Base-by-base conservation (phyloP, 371 early-diverging fungal species). In the Smittium mucronatum region DNA sequence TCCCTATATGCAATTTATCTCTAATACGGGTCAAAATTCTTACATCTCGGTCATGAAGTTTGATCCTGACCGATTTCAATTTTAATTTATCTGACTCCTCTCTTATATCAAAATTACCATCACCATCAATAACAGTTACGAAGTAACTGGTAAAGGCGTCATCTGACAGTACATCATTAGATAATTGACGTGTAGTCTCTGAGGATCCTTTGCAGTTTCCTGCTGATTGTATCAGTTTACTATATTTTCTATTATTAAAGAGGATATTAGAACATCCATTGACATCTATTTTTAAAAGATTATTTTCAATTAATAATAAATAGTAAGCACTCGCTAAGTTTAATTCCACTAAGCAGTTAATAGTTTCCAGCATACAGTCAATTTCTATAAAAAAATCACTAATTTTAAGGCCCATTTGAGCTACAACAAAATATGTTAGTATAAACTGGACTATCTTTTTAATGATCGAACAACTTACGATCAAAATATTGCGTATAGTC, bases 201-300 rank as follows among this genome's bases (percentile, higher is more conserved):
- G 70, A 69, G 71, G 71, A 73, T 73, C 64, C 73, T 70, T 70
- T 70, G 64, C 47, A 63, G 71, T 72, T 72, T 72, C 72, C 66
- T 63, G 69, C 57, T 69, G 61, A 72, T 72, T 70, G 69, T 70
- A 69, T 72, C 58, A 58, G 63, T 47, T 72, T 71, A 70, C 68
- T 71, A 64, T 71, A 64, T 32, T 73, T 73, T 64, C 64, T 63
- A 68, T 63, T 68, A 73, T 58, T 73, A 71, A 69, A 70, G 58
- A 73, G 58, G 58, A 60, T 21, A 29, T 63, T 17, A 34, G 47
- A 59, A 35, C 36, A 63, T 29, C 35, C 58, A 68, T 64, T 33
- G 67, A 60, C 64, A 70, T 69, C 69, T 72, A 57, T 68, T 68
- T 73, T 67, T 73, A 32, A 32, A 63, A 63, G 63, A 63, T 63